phyloP scores from a whole-genome alignment of 208 protist genomes.

The Crithidia expoeki region DNA sequence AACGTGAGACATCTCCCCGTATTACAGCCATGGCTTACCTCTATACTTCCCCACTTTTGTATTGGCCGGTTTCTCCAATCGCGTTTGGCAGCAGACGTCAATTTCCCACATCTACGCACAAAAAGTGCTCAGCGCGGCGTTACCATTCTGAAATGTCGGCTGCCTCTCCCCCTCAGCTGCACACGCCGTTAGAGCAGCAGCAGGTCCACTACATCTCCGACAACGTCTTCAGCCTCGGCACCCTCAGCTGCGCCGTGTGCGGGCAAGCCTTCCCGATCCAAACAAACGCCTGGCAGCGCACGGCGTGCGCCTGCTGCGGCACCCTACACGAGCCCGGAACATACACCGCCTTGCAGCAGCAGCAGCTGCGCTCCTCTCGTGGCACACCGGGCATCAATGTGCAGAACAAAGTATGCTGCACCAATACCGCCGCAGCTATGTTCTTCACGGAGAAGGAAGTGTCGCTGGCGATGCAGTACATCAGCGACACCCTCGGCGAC shows the following conservation, averaged over 20 bases:
- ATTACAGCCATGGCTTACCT: no score
- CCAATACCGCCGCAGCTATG: conserved; percentile 42
- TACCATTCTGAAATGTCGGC: conserved; percentile 7
- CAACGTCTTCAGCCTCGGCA: conserved; percentile 62
- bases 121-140: neutral
- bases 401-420: conserved; percentile 16
- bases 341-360: conserved; percentile 28
- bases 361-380: neutral
- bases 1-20: no score
- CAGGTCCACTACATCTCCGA: conserved; percentile 55
- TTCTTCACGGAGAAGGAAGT: conserved; percentile 65
- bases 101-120: neutral
- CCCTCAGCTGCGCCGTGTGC: conserved; percentile 69
- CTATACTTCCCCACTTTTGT: no score
- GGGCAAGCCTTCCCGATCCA: conserved; percentile 57
- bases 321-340: conserved; percentile 37
- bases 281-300: conserved; percentile 30
- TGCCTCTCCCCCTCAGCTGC: conserved; percentile 12
- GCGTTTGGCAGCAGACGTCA: no score
- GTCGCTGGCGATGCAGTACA: conserved; percentile 26
- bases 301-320: conserved; percentile 44
- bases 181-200: conserved; percentile 26
- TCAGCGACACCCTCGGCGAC: conserved; percentile 26
- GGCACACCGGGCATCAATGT: neutral
- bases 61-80: no score